Conservation (phyloP, 2,329 filamentous ascomycete species). For the Cytospora mali region DNA sequence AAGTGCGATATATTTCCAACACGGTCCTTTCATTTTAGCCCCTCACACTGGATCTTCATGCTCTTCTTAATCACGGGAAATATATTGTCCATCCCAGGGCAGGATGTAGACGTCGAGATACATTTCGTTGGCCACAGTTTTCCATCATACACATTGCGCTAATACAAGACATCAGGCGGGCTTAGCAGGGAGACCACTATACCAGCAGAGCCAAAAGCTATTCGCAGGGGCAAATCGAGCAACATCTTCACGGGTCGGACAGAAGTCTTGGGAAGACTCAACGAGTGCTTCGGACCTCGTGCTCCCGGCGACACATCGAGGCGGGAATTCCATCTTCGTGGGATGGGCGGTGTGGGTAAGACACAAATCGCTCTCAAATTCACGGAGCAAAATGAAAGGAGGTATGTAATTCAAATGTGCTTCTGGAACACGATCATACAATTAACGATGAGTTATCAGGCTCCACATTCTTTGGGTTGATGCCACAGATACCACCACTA, state of each 20-base stretch:
- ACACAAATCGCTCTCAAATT: conserved; percentile 38
- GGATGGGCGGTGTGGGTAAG: conserved; percentile 38
- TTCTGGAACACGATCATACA: too few relatives aligned
- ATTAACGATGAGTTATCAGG: neutral
- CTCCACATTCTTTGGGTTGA: conserved; percentile 33
- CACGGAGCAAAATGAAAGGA: conserved; percentile 30
- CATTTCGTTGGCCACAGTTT: too few relatives aligned
- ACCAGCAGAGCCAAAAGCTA: conserved; percentile 14
- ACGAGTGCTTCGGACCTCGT: conserved; percentile 25
- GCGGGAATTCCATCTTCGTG: conserved; percentile 34
- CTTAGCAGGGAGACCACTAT: conserved; percentile 29
- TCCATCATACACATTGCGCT: too few relatives aligned
- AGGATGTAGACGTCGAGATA: too few relatives aligned
- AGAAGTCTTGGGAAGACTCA: conserved; percentile 31
- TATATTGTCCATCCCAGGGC: too few relatives aligned
- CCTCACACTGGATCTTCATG: too few relatives aligned
- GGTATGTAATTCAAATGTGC: too few relatives aligned
- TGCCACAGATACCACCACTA: conserved; percentile 31
- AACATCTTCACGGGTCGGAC: conserved; percentile 35
- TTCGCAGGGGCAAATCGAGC: conserved; percentile 23
- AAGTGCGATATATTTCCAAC: conserved; percentile 17
- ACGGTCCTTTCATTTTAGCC: too few relatives aligned
- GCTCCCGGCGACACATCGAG: conserved; percentile 11
- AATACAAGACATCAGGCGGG: conserved; percentile 11
- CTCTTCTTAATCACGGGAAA: too few relatives aligned